Base-by-base conservation (phyloP, 179 eudicot species). In the Camellia oleifera region DNA sequence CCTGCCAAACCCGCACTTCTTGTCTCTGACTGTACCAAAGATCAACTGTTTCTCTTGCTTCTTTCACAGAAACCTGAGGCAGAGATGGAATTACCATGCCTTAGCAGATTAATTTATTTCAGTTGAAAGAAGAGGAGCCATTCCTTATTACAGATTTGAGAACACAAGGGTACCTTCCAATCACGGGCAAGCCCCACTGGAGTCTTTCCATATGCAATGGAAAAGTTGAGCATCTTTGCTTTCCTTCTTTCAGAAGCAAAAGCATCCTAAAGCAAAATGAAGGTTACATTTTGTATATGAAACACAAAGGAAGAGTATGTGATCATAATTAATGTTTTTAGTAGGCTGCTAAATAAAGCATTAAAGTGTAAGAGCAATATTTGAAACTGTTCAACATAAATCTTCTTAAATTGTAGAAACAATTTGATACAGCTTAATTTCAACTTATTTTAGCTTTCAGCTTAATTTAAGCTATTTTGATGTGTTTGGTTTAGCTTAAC, bases 181-280 rank as follows among this genome's bases (percentile, higher is more conserved):
- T 96, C 99, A 74, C 93, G 94, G 79, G 99, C 91, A 77, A 96
- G 94, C 53, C 99, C 99, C 75, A 91, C 82, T 2, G 97, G 84
- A 15, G 98, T 96, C 83, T 94, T 96, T 60, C 99, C 98, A 81
- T 96, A 96, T 50, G 99, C 99, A 83, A 96, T 96, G 80, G 98
- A 96, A 87, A 96, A 96, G 81, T 96, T 96, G 50, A 96, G 97
- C 99, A 94, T 96, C 83, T 96, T 96, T 2, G 98, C 99, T 84
- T 96, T 96, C 88, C 99, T 90, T 89, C 99, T 96, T 88, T 96
- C 99, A 67, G 99, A 86, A 77, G 88, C 99, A 89, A 87, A 96
- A 56, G 92, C 94, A 85, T 92, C 99, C 99, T 96, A 89, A 65
- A 85, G 80, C 45, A 48, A 48, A 48, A 48, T 4, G 7, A 48